Conservation (phyloP, 495 filamentous ascomycete species). For the Daldinia childiae region DNA sequence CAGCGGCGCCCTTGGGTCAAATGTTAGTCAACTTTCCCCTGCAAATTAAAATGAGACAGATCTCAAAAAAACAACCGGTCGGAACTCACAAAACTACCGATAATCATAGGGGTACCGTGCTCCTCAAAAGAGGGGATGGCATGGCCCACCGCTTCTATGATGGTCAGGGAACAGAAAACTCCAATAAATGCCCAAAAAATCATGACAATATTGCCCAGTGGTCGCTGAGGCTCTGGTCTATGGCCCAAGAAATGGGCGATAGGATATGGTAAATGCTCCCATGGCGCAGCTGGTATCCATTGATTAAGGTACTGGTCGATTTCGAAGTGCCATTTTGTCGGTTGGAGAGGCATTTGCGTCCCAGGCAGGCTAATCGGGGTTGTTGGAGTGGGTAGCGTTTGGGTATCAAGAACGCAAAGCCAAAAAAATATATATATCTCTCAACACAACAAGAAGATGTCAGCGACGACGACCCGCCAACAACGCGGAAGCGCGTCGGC, state of each 20-base stretch:
- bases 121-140: constrained; percentile 49
- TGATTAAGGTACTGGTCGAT: constrained; percentile 73
- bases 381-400: not conserved
- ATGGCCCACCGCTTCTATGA: constrained; percentile 57
- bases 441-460: not conserved
- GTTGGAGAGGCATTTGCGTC: constrained; percentile 31
- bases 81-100: constrained; percentile 61
- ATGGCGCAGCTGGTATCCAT: constrained; percentile 62
- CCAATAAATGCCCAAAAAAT: constrained; percentile 64
- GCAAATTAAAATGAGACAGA: not conserved
- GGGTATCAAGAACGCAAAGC: constrained; percentile 6
- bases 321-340: constrained; percentile 63
- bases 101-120: constrained; percentile 57
- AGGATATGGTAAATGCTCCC: constrained; percentile 56
- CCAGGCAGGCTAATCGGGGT: not conserved
- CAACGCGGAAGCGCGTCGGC: constrained; percentile 15
- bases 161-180: constrained; percentile 53
- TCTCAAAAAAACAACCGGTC: not conserved
- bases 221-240: constrained; percentile 46
- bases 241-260: constrained; percentile 64
- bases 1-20: constrained; percentile 68
- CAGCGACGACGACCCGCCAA: not conserved
- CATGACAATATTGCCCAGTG: constrained; percentile 60
- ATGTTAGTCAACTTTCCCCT: constrained; percentile 3
- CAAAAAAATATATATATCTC: too few species aligned